These are phyloP conservation scores for Diddensiella transvaalensis DNA, from an alignment of 805 yeast species.

Conservation along the genomic window DNA sequence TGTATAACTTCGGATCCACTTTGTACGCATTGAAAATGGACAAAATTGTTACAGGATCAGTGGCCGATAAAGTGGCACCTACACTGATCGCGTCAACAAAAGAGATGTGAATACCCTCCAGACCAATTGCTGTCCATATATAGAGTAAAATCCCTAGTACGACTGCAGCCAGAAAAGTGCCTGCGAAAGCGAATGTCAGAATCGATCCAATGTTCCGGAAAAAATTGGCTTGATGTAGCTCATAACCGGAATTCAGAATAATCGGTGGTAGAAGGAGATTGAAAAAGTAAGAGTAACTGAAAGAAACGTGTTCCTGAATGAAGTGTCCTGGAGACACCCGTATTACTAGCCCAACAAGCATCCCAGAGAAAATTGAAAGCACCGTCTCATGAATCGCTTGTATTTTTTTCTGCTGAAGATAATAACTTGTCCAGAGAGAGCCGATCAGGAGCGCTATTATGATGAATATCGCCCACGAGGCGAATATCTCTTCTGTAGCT, in stretches of 20 bases:
- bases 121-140: conserved; percentile 86
- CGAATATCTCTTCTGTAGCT: conserved; percentile 88
- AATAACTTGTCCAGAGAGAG: conserved; percentile 94
- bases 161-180: conserved; percentile 87
- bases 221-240: conserved; percentile 91
- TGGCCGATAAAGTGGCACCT: conserved; percentile 96
- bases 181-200: conserved; percentile 92
- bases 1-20: conserved; percentile 95
- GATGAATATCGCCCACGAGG: conserved; percentile 96
- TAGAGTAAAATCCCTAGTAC: conserved; percentile 86
- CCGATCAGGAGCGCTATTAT: conserved; percentile 73
- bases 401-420: conserved; percentile 83
- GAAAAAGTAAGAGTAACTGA: conserved; percentile 91
- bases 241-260: conserved; percentile 93
- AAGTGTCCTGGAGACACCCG: conserved; percentile 93
- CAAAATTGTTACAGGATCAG: conserved; percentile 96
- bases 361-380: conserved; percentile 90
- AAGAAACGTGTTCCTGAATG: conserved; percentile 94
- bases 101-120: conserved; percentile 83
- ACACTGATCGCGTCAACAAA: conserved; percentile 97
- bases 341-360: conserved; percentile 89
- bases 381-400: conserved; percentile 98
- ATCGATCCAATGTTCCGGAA: conserved; percentile 89
- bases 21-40: conserved; percentile 96
- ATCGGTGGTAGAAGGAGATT: conserved; percentile 93